phyloP scores from a whole-genome alignment of 495 filamentous ascomycete species.

The Astrothelium subdiscretum region DNA sequence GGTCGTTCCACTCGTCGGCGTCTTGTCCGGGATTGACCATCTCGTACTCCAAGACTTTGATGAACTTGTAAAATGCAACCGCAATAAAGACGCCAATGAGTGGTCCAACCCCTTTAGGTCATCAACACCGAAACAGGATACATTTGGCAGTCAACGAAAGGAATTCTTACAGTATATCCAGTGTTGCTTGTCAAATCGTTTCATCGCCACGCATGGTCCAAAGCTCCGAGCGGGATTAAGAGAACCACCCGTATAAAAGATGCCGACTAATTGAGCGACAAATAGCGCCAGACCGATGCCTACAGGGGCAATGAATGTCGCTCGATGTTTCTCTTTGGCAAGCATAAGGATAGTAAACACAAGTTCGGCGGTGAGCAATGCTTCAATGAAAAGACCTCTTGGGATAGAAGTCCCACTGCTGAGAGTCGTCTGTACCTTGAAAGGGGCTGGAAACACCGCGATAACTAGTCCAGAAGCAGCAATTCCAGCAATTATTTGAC shows the following conservation, averaged over 20 bases:
- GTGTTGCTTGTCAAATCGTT: slow-evolving; percentile 52
- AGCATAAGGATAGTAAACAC: slow-evolving; percentile 74
- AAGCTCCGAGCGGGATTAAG: slow-evolving; percentile 66
- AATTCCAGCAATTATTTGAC: slow-evolving; percentile 49
- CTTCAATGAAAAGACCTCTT: slow-evolving; percentile 68
- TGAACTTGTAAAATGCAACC: slow-evolving; percentile 50
- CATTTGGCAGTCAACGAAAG: background rate
- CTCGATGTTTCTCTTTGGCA: slow-evolving; percentile 72
- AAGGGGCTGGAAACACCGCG: slow-evolving; percentile 48
- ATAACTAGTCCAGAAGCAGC: slow-evolving; percentile 49
- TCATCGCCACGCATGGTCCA: slow-evolving; percentile 55
- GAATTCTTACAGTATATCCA: slow-evolving; percentile 52
- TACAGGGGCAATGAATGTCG: slow-evolving; percentile 65
- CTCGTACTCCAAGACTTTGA: slow-evolving; percentile 34
- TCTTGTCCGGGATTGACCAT: slow-evolving; percentile 30
- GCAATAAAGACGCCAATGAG: slow-evolving; percentile 23
- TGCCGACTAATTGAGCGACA: slow-evolving; percentile 32
- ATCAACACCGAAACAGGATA: background rate
- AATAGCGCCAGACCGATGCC: slow-evolving; percentile 46
- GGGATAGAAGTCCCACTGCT: slow-evolving; percentile 43
- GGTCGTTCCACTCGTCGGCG: background rate
- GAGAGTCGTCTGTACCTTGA: slow-evolving; percentile 51
- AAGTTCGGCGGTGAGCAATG: slow-evolving; percentile 67
- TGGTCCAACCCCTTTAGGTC: slow-evolving; percentile 5
- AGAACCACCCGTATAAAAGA: slow-evolving; percentile 61